phyloP scores from a whole-genome alignment of 768 basidiomycete species.

The Boletus rubescentipes region DNA sequence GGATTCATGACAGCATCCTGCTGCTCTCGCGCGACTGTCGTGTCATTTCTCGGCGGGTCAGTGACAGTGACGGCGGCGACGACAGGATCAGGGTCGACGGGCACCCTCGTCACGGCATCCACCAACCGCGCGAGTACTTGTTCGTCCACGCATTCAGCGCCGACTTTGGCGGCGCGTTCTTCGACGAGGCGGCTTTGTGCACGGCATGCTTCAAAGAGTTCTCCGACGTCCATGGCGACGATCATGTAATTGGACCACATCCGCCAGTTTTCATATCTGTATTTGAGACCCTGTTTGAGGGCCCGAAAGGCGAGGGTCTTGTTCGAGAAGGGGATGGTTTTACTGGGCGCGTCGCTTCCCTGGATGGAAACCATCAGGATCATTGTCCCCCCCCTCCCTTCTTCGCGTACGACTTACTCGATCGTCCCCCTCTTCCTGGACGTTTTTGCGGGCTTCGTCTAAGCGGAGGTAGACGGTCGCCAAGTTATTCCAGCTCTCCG shows the following conservation, averaged over 20 bases:
- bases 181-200: slow-evolving; percentile 84
- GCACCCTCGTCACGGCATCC: slow-evolving; percentile 70
- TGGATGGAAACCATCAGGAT: slow-evolving; percentile 21
- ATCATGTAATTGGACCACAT: slow-evolving; percentile 99
- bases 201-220: slow-evolving; percentile 82
- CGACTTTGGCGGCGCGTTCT: slow-evolving; percentile 38
- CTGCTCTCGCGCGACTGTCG: neutral
- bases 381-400: neutral
- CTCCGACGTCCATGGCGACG: slow-evolving; percentile 89
- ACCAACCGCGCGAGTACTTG: slow-evolving; percentile 91
- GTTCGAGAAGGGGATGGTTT: slow-evolving; percentile 60
- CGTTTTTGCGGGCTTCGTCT: slow-evolving; percentile 42
- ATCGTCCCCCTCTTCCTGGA: slow-evolving; percentile 29
- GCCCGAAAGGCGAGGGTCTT: slow-evolving; percentile 91
- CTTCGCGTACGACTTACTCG: slow-evolving; percentile 15
- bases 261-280: slow-evolving; percentile 88
- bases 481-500: slow-evolving; percentile 97
- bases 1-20: slow-evolving; percentile 37
- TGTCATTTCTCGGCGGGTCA: slow-evolving; percentile 14
- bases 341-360: slow-evolving; percentile 18
- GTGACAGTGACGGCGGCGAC: neutral
- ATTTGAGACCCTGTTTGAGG: slow-evolving; percentile 84
- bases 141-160: slow-evolving; percentile 68
- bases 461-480: slow-evolving; percentile 92
- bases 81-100: slow-evolving; percentile 34